Evolutionary conservation across 345 rosid genomes (phyloP), one percentile per base, ranked within the genome.

Genomic region (Bruguiera parviflora): DNA sequence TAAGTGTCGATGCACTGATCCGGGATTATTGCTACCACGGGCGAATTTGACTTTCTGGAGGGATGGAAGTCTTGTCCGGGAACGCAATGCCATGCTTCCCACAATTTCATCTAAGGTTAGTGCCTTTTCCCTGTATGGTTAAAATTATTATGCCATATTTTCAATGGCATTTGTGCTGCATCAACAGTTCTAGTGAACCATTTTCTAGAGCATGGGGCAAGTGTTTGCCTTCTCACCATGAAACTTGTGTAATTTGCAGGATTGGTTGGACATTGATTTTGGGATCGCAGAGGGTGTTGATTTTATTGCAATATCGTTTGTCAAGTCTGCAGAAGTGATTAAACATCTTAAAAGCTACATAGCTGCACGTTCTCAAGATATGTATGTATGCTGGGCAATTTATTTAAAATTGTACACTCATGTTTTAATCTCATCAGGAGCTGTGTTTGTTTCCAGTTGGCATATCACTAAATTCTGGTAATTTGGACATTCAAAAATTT

Each of bases 1-100:
- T 31, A 92, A 92, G 77, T 96, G 99, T 49, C 61, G 58, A 43
- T 96, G 99, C 58, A 96, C 98, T 13, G 99, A 96, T 79, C 98
- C 98, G 0, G 99, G 99, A 39, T 61, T 96, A 84, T 78, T 96
- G 83, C 89, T 96, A 65, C 98, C 99, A 1, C 94, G 98, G 61
- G 99, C 99, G 46, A 92, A 96, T 74, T 86, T 96, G 89, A 96
- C 99, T 33, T 96, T 92, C 67, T 96, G 98, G 99, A 90, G 99
- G 81, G 87, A 89, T 71, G 99, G 99, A 15, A 92, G 99, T 80
- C 89, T 96, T 63, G 99, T 96, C 16, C 87, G 97, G 8, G 99
- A 90, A 68, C 92, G 92, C 35, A 96, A 92, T 79, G 97, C 99
- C 16, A 92, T 92, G 99, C 99, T 96, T 69, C 98, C 99, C 9